Conservation (phyloP, 2,329 filamentous ascomycete genomes). For the Neonectria punicea region DNA sequence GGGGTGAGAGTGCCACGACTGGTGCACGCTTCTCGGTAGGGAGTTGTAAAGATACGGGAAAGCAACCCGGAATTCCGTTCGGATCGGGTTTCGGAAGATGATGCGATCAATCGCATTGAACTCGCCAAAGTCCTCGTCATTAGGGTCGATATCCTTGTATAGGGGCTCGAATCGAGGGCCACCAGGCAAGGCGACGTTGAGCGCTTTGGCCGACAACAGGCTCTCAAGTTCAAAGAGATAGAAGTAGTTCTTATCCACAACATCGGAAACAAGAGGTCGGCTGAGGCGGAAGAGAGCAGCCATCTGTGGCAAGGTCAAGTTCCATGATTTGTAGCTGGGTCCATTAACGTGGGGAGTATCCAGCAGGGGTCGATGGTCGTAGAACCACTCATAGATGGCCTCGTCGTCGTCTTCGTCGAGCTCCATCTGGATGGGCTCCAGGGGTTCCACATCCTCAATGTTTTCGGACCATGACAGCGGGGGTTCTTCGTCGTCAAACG, state of each 20-base stretch:
- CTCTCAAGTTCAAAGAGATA: constrained; percentile 96
- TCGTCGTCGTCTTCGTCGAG: constrained; percentile 93
- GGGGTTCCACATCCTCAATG: constrained; percentile 95
- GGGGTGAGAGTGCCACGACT: constrained; percentile 93
- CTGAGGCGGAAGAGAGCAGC: constrained; percentile 93
- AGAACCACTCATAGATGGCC: constrained; percentile 96
- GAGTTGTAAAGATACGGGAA: constrained; percentile 98
- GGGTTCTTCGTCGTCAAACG: constrained; percentile 98
- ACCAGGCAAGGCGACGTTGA: constrained; percentile 98
- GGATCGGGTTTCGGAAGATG: constrained; percentile 94
- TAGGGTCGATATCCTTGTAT: constrained; percentile 98
- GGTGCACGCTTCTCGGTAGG: constrained; percentile 89
- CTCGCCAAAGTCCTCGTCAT: constrained; percentile 98
- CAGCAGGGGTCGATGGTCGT: constrained; percentile 89
- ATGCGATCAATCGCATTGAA: constrained; percentile 99
- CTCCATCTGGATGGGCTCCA: constrained; percentile 99
- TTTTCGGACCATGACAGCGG: constrained; percentile 98
- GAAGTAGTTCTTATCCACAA: constrained; percentile 96
- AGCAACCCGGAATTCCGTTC: constrained; percentile 94
- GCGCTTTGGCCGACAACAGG: constrained; percentile 93
- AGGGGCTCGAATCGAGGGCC: constrained; percentile 96
- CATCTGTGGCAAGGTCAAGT: constrained; percentile 93
- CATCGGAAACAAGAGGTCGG: constrained; percentile 88
- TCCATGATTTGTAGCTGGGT: constrained; percentile 97
- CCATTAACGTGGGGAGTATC: constrained; percentile 96